Percentiles rank a stretch among this genome's conserved stretches.
Evolutionary conservation across 2,329 filamentous ascomycete species (phyloP).

Genomic region (Epichloe hybrida): DNA sequence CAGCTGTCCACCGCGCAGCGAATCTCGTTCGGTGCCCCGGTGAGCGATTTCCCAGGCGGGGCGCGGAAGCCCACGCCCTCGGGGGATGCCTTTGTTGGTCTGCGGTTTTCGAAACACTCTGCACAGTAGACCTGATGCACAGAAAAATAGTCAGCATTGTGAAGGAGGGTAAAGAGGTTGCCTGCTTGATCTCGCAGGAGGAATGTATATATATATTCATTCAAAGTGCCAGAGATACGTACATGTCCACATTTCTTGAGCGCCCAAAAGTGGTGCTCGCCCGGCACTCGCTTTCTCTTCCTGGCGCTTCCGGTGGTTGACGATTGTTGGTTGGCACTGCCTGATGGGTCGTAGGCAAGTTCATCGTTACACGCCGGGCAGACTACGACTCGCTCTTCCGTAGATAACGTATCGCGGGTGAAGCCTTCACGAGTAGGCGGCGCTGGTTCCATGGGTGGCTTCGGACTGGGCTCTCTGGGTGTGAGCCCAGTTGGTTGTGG

Average conservation of each 20-base stretch:
- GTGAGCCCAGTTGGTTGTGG: conserved; percentile 19
- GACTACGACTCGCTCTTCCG: conserved; percentile 57
- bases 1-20: conserved; percentile 46
- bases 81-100: conserved; percentile 20
- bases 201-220: conserved; percentile 11
- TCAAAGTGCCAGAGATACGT: conserved; percentile 10
- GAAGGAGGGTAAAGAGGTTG: not conserved
- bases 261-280: conserved; percentile 83
- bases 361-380: conserved; percentile 83
- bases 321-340: conserved; percentile 12
- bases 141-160: not conserved
- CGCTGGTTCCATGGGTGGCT: conserved; percentile 46
- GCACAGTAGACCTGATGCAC: conserved; percentile 46
- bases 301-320: conserved; percentile 9
- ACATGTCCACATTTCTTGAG: conserved; percentile 88
- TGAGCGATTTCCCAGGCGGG: conserved; percentile 15
- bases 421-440: conserved; percentile 61
- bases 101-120: conserved; percentile 45
- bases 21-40: conserved; percentile 19
- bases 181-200: not conserved
- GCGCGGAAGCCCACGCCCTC: conserved; percentile 26
- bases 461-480: conserved; percentile 21
- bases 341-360: conserved; percentile 55
- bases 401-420: conserved; percentile 51
- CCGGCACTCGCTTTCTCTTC: conserved; percentile 34